These are phyloP conservation scores for Gamsiella multidivaricata DNA, from an alignment of 192 early-diverging fungal species.

Conservation along the genomic window DNA sequence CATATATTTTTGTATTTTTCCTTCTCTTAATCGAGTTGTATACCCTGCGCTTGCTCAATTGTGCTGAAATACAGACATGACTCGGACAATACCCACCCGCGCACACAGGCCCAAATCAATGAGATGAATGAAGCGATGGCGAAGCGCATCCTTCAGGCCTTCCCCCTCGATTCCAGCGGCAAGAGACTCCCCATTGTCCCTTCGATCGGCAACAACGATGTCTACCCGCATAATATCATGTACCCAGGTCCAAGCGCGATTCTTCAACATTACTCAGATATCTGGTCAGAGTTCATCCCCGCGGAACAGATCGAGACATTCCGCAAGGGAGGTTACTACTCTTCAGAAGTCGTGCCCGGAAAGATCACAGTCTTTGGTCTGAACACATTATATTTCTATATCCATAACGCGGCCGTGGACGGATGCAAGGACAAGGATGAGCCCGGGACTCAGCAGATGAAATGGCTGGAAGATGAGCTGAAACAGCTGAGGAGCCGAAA, in stretches of 20 bases:
- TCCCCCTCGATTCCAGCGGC: constrained; percentile 31
- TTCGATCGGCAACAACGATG: constrained; percentile 75
- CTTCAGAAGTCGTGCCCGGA: constrained; percentile 49
- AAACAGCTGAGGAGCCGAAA: constrained; percentile 38
- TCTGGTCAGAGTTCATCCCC: constrained; percentile 69
- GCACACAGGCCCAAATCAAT: constrained; percentile 65
- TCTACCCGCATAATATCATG: constrained; percentile 73
- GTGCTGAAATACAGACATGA: constrained; percentile 62
- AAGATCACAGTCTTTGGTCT: constrained; percentile 66
- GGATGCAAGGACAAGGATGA: constrained; percentile 60
- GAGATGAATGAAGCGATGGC: constrained; percentile 60
- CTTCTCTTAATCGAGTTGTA: neutral
- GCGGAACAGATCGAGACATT: constrained; percentile 59
- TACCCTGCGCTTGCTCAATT: too few species aligned
- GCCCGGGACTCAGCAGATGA: constrained; percentile 63
- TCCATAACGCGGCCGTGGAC: constrained; percentile 62
- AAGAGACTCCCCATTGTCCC: constrained; percentile 57
- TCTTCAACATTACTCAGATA: constrained; percentile 52
- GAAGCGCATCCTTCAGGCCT: constrained; percentile 53
- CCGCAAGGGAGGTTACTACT: constrained; percentile 69
- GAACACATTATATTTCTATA: constrained; percentile 68
- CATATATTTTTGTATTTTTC: neutral
- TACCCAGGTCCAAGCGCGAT: constrained; percentile 56
- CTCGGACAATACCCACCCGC: constrained; percentile 63
- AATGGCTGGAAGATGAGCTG: constrained; percentile 63